These are phyloP conservation scores for Suhomyces sp. DNA, from an alignment of 805 yeast species.

Conservation along the genomic window DNA sequence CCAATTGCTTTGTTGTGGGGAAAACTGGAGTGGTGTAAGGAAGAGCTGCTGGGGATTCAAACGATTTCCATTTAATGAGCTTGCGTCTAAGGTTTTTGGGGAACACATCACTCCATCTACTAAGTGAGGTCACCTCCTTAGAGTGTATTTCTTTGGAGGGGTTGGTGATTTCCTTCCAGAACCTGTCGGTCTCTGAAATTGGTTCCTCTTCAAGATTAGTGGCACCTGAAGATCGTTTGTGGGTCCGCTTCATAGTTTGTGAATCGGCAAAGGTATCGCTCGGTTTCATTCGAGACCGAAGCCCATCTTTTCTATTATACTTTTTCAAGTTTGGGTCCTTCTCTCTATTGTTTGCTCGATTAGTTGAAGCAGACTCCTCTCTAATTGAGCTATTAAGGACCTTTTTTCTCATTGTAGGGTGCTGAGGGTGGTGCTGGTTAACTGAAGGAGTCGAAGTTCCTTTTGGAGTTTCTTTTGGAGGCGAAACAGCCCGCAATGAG, in stretches of 20 bases:
- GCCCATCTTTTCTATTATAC: background rate
- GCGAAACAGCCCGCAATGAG: background rate
- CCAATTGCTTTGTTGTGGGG: slow-evolving; percentile 67
- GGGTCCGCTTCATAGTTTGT: background rate
- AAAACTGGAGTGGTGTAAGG: slow-evolving; percentile 80
- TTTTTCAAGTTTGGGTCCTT: background rate
- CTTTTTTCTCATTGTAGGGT: background rate
- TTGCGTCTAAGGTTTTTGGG: slow-evolving; percentile 66
- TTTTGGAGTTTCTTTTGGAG: background rate
- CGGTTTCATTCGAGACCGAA: background rate
- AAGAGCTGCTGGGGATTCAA: slow-evolving; percentile 88
- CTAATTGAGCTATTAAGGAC: background rate
- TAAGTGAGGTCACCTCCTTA: slow-evolving; percentile 59
- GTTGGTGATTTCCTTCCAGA: slow-evolving; percentile 46
- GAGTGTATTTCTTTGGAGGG: slow-evolving; percentile 69
- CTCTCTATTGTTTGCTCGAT: background rate
- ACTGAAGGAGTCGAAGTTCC: too few species aligned
- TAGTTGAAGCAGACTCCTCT: background rate
- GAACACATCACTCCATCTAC: slow-evolving; percentile 90
- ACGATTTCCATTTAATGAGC: slow-evolving; percentile 86
- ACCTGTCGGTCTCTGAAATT: slow-evolving; percentile 6
- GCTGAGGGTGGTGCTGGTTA: background rate
- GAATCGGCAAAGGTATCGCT: background rate
- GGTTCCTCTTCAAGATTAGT: background rate
- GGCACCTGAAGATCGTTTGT: slow-evolving; percentile 2